Conservation (phyloP, 169 alveolate genomes). For the Plasmodium coatneyi region DNA sequence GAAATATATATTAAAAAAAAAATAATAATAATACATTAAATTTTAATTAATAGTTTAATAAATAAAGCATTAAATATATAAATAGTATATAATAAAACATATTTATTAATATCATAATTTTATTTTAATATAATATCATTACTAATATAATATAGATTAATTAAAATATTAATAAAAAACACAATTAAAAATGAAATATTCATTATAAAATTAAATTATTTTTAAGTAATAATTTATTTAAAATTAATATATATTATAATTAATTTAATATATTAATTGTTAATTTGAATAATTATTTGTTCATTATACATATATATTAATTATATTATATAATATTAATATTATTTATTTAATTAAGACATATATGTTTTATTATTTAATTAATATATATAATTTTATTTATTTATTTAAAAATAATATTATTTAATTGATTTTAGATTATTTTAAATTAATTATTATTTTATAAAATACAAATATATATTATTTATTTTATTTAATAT, state of each 20-base stretch:
- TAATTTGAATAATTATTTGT: neutral
- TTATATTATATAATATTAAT: neutral
- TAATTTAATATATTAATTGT: neutral
- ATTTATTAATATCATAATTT: neutral
- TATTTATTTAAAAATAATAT: too few relatives aligned
- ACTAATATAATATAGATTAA: neutral
- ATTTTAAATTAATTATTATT: too few relatives aligned
- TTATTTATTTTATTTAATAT: too few relatives aligned
- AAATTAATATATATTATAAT: neutral
- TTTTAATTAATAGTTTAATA: neutral
- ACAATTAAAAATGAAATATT: neutral
- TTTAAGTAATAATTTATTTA: neutral
- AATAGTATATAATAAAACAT: too few relatives aligned
- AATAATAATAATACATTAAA: neutral
- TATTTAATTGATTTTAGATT: too few relatives aligned
- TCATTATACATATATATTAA: neutral
- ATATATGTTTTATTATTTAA: neutral
- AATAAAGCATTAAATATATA: neutral
- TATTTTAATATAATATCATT: neutral
- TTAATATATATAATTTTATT: neutral
- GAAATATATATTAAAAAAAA: neutral
- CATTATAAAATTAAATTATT: neutral
- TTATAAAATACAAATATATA: too few relatives aligned
- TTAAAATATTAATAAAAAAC: neutral
- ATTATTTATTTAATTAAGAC: neutral